These are phyloP conservation scores for Fraxinus americana DNA, from an alignment of 257 asterid genomes.

Conservation along the genomic window DNA sequence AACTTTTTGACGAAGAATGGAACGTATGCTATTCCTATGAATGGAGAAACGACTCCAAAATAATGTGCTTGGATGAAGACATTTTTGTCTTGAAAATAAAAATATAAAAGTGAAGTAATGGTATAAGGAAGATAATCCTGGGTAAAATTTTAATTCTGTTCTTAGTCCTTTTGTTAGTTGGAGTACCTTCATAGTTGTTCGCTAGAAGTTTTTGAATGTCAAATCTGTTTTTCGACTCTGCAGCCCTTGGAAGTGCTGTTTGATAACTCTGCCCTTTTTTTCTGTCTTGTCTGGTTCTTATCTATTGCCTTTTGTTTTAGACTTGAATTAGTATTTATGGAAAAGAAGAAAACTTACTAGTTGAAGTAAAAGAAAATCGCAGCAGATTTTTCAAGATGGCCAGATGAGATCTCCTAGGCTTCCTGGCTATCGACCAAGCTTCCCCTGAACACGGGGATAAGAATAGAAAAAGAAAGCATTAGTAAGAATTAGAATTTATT, in stretches of 20 bases:
- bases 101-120: not conserved
- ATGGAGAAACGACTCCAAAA: not conserved
- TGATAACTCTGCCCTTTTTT: not conserved
- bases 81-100: not conserved
- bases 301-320: not conserved
- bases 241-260: not conserved
- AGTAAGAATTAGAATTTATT: not conserved
- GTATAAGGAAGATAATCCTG: not conserved
- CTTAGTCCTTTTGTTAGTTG: not conserved
- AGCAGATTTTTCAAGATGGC: not conserved
- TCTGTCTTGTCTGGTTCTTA: not conserved
- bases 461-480: not conserved
- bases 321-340: not conserved
- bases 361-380: not conserved
- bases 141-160: not conserved
- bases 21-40: constrained; percentile 8
- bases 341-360: not conserved
- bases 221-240: not conserved
- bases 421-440: not conserved
- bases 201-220: not conserved
- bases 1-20: constrained; percentile 1
- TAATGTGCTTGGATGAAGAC: not conserved
- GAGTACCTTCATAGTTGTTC: not conserved
- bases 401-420: not conserved
- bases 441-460: not conserved